Conservation (phyloP, 2,329 filamentous ascomycete species). For the Fusarium sp. region DNA sequence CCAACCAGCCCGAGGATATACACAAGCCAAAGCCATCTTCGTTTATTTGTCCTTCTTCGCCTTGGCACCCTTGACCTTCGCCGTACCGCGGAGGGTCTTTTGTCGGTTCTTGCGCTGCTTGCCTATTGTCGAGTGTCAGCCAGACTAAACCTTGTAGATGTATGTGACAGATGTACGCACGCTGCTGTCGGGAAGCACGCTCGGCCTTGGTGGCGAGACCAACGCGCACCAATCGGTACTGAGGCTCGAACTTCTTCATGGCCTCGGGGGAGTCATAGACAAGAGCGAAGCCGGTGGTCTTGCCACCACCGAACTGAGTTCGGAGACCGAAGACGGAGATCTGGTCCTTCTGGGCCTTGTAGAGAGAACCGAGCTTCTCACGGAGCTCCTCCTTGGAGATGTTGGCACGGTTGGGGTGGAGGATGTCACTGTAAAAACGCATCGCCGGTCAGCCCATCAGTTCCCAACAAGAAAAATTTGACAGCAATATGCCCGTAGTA, state of each 20-base stretch:
- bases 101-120: conserved; percentile 99
- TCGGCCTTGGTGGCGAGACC: conserved; percentile 94
- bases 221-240: conserved; percentile 95
- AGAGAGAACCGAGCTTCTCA: conserved; percentile 90
- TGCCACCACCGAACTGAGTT: conserved; percentile 99
- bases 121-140: conserved; percentile 68
- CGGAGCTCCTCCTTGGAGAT: conserved; percentile 99
- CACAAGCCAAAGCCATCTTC: conserved; percentile 52
- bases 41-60: conserved; percentile 94
- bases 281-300: conserved; percentile 98
- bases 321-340: conserved; percentile 98
- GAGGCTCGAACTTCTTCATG: conserved; percentile 99
- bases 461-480: conserved; percentile 13
- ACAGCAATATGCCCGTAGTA: background rate
- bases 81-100: conserved; percentile 98
- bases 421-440: conserved; percentile 81
- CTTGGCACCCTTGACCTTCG: conserved; percentile 96
- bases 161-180: conserved; percentile 71
- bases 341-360: conserved; percentile 98
- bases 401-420: conserved; percentile 98
- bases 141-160: background rate
- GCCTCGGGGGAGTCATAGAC: conserved; percentile 98
- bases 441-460: conserved; percentile 42
- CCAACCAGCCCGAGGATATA: conserved; percentile 48
- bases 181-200: conserved; percentile 98